Base-by-base conservation (phyloP, 148 eudicot species). In the Rhododendron molle region DNA sequence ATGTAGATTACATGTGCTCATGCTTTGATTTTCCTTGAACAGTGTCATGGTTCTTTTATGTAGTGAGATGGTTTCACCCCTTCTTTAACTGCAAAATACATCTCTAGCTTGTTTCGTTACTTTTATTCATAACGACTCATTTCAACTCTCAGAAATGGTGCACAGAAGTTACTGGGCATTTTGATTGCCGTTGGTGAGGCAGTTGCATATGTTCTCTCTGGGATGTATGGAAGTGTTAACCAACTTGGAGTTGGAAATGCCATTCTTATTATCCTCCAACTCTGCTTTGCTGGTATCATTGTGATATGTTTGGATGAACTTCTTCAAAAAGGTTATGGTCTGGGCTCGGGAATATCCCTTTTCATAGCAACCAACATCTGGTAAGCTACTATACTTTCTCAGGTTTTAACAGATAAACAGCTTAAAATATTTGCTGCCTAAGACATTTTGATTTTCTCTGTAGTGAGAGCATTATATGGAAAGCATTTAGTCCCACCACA, bases 401-500 rank as follows among this genome's bases (percentile, higher is more conserved):
- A 10, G 12, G n/a, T 77, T 34, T 74, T 36, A 11, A 34, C 6
- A 16, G 14, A 40, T 36, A 9, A 23, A 26, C 2, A 43, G 30
- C 9, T 83, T 40, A 14, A 40, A 20, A 23, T 23, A 40, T 73
- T 43, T 44, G 46, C 7, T 10, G 15, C 9, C 34, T 54, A 71
- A 47, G 46, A 54, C 0, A 76, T 85, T 77, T 30, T 44, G 23
- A 13, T 58, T 84, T 71, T 50, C 50, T 82, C 85, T 76, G 72
- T 91, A 94, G 98, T 90, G 98, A 95, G 87, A 95, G 87, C 87
- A 94, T 95, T 84, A 94, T 95, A 86, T 95, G 98, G 98, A 94
- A 93, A 83, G 97, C 98, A 84, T 95, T 95, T 85, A 95, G 98
- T 80, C 98, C 98, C n/a, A 93, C 96, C 32, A 94, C 96, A 21